Conservation (phyloP, 805 yeast species). For the Teunomyces pallodes region DNA sequence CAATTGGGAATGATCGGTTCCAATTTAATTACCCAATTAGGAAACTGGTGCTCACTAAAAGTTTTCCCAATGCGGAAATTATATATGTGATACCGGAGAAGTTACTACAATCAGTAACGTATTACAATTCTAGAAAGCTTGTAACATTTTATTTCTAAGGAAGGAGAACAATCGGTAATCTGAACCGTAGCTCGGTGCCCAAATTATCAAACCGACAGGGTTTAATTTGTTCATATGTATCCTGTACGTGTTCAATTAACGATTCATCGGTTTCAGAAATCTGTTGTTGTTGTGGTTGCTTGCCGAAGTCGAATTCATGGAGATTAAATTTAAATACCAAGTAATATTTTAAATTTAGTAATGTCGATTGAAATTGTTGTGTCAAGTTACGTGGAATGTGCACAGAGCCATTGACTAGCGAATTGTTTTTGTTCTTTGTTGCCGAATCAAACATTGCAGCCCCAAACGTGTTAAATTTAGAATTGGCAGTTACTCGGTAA, state of each 20-base stretch:
- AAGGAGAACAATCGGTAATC: constrained; percentile 19
- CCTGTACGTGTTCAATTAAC: constrained; percentile 3
- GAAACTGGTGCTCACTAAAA: background rate
- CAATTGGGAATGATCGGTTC: background rate
- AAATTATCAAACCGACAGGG: constrained; percentile 20
- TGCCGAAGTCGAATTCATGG: constrained; percentile 16
- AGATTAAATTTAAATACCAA: constrained; percentile 37
- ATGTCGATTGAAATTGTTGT: constrained; percentile 35
- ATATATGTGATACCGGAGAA: too few relatives aligned
- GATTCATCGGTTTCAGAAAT: background rate
- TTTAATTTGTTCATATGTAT: constrained; percentile 7
- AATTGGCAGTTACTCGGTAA: constrained; percentile 34
- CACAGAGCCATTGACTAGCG: constrained; percentile 24
- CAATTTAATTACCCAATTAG: background rate
- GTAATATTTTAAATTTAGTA: constrained; percentile 36
- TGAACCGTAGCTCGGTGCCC: constrained; percentile 30
- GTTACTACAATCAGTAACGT: background rate
- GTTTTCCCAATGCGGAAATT: background rate
- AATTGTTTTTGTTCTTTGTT: constrained; percentile 2
- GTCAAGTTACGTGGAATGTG: constrained; percentile 30
- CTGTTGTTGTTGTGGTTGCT: background rate
- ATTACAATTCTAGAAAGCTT: background rate
- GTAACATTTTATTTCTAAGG: background rate
- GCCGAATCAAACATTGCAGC: constrained; percentile 19
- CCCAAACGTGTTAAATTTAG: constrained; percentile 33